A percentile compares a stretch with the other conserved stretches of the same genome.
Evolutionary conservation across 768 basidiomycete species (phyloP).

Genomic region (Cystofilobasidium macerans): DNA sequence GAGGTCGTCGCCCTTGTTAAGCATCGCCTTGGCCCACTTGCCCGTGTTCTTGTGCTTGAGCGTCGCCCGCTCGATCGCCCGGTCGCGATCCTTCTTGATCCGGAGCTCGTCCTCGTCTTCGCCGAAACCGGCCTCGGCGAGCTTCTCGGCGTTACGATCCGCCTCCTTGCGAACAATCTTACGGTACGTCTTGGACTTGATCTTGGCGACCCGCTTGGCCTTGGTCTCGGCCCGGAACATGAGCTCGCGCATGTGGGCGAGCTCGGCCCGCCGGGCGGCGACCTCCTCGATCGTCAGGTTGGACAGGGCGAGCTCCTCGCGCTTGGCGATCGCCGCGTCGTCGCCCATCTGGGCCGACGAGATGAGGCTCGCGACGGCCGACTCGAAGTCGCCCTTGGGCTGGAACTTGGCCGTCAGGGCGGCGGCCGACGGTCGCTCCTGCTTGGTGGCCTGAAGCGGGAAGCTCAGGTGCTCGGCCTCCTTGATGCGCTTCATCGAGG

Average conservation of each 20-base stretch:
- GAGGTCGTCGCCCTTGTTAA: slow-evolving; percentile 48
- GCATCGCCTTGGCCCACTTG: slow-evolving; percentile 74
- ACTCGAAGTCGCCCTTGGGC: slow-evolving; percentile 78
- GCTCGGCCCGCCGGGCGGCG: slow-evolving; percentile 61
- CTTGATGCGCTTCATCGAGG: slow-evolving; percentile 80
- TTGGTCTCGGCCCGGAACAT: slow-evolving; percentile 87
- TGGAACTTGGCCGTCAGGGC: slow-evolving; percentile 73
- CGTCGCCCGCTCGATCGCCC: slow-evolving; percentile 82
- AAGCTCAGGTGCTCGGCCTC: slow-evolving; percentile 87
- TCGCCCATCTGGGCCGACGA: slow-evolving; percentile 62
- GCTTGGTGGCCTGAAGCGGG: slow-evolving; percentile 58
- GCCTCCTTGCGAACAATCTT: slow-evolving; percentile 69
- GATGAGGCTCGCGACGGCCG: slow-evolving; percentile 66
- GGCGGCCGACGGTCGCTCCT: slow-evolving; percentile 54
- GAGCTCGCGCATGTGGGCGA: slow-evolving; percentile 80
- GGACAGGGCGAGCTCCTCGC: slow-evolving; percentile 74
- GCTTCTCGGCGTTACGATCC: slow-evolving; percentile 47
- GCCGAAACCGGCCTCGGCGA: slow-evolving; percentile 41
- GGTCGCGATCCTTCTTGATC: slow-evolving; percentile 60
- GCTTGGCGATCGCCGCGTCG: slow-evolving; percentile 64
- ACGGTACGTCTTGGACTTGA: slow-evolving; percentile 89
- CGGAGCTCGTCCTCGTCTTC: slow-evolving; percentile 47
- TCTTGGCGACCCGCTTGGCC: slow-evolving; percentile 79
- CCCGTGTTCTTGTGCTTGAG: slow-evolving; percentile 76
- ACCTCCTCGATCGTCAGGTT: slow-evolving; percentile 78